Evolutionary conservation across 345 rosid genomes (phyloP).

Genomic region (Salix purpurea): DNA sequence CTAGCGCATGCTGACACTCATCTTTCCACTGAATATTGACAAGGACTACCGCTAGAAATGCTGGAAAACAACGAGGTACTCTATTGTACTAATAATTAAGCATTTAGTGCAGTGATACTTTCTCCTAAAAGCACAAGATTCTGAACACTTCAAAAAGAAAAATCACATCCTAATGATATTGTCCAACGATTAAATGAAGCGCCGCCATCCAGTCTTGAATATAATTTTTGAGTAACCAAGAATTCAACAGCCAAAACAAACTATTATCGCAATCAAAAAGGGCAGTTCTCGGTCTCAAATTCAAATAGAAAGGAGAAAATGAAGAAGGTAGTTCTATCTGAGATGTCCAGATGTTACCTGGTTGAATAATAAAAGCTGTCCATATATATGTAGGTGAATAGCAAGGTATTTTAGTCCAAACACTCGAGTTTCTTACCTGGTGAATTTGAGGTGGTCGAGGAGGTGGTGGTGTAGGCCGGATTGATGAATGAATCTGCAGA

Average conservation of each 20-base stretch:
- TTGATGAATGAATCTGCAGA: constrained; percentile 37
- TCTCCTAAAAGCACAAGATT: neutral
- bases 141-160: neutral
- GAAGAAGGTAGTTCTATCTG: neutral
- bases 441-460: constrained; percentile 38
- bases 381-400: neutral
- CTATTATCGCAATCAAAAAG: neutral
- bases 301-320: neutral
- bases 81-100: neutral
- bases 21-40: constrained; percentile 10
- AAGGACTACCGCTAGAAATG: constrained; percentile 12
- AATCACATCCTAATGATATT: neutral
- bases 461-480: constrained; percentile 37
- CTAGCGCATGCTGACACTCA: neutral
- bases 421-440: constrained; percentile 31
- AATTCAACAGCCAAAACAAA: neutral
- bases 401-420: constrained; percentile 11
- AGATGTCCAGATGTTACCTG: neutral
- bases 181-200: neutral
- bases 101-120: neutral
- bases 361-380: neutral
- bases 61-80: constrained; percentile 14
- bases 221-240: neutral
- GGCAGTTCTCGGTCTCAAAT: neutral
- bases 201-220: neutral